Evolutionary conservation across 345 rosid genomes (phyloP).

Genomic region (Hypericum androsaemum): DNA sequence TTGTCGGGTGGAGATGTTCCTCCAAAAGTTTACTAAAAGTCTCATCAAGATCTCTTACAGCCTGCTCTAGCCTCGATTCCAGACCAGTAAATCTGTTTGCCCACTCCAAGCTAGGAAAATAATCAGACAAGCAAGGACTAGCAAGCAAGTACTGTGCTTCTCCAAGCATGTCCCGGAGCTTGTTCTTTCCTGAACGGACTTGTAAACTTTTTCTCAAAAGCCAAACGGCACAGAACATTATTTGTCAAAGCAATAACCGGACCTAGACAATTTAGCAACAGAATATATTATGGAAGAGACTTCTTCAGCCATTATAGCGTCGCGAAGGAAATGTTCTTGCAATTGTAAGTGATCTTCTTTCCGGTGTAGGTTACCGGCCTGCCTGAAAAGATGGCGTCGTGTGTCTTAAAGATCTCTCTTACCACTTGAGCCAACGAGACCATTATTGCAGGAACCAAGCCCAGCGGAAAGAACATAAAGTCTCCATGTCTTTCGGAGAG

Average conservation of each 20-base stretch:
- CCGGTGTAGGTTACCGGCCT: too few species aligned
- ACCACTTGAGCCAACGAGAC: too few species aligned
- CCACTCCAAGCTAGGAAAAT: neutral
- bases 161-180: neutral
- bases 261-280: neutral
- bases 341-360: too few species aligned
- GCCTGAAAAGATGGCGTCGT: too few species aligned
- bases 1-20: too few species aligned
- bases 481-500: too few species aligned
- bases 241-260: conserved; percentile 1
- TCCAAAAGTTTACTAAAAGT: neutral
- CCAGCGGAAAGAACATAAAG: too few species aligned
- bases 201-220: conserved; percentile 9
- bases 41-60: neutral
- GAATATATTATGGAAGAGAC: conserved; percentile 9
- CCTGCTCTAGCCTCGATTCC: neutral
- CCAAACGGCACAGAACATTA: conserved; percentile 5
- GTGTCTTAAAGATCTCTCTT: too few species aligned
- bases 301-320: conserved; percentile 2
- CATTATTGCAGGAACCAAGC: too few species aligned
- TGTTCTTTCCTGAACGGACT: neutral
- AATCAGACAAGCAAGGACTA: neutral
- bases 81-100: neutral
- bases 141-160: neutral
- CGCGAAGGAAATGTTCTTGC: too few species aligned